Percentiles rank a stretch among this genome's conserved stretches.
Evolutionary conservation across 345 rosid genomes (phyloP).

Genomic region (Euphorbia tirucalli): DNA sequence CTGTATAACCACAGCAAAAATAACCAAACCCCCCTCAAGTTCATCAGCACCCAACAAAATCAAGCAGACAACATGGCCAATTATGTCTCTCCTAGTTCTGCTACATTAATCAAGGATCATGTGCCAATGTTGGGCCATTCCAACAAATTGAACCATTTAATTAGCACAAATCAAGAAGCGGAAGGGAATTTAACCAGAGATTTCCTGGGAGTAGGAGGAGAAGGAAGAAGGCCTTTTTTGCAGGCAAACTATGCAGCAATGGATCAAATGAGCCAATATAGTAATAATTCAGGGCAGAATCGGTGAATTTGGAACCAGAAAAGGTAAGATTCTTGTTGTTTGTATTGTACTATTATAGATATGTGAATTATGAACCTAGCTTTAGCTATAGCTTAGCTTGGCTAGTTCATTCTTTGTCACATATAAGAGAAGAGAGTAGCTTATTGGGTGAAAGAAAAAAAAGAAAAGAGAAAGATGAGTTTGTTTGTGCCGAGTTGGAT

Average conservation of each 20-base stretch:
- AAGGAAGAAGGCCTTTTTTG: slow-evolving; percentile 32
- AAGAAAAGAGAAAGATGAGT: not conserved
- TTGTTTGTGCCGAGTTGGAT: not conserved
- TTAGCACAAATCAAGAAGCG: not conserved
- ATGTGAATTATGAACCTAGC: not conserved
- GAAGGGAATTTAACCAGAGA: slow-evolving; percentile 55
- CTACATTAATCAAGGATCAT: not conserved
- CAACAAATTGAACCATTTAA: slow-evolving; percentile 12
- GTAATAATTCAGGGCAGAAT: slow-evolving; percentile 9
- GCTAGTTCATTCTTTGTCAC: not conserved
- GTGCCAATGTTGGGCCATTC: not conserved
- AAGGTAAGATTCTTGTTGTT: not conserved
- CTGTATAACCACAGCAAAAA: too few relatives aligned
- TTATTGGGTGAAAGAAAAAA: slow-evolving; percentile 3
- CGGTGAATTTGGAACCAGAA: too few relatives aligned
- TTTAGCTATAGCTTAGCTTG: not conserved
- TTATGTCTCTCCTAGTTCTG: slow-evolving; percentile 11
- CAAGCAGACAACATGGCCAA: slow-evolving; percentile 19
- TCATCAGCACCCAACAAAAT: too few relatives aligned
- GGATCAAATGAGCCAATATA: slow-evolving; percentile 29
- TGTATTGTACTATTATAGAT: not conserved
- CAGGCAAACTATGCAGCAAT: slow-evolving; percentile 34
- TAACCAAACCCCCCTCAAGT: too few relatives aligned
- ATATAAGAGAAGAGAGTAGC: not conserved
- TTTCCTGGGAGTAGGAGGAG: slow-evolving; percentile 62